Evolutionary conservation across 345 rosid genomes (phyloP).

Genomic region (Eucalyptus curtisii): DNA sequence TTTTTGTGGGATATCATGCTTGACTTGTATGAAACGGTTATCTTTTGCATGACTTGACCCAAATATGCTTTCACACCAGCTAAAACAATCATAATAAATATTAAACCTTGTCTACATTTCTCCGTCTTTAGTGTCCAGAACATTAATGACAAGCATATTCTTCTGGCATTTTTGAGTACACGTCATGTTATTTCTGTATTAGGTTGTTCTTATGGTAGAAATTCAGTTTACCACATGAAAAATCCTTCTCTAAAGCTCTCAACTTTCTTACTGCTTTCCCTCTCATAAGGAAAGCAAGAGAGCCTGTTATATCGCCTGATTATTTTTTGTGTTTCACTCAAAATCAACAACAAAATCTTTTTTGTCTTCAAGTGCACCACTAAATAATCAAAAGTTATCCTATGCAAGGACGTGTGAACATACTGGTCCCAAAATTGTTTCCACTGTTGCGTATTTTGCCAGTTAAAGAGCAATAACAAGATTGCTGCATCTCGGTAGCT

Average conservation of each 20-base stretch:
- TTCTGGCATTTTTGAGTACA: neutral
- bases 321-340: neutral
- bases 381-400: neutral
- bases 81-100: neutral
- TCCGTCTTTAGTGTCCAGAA: rapidly evolving
- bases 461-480: neutral
- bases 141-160: neutral
- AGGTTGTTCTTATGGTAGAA: neutral
- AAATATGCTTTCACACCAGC: neutral
- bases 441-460: neutral
- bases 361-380: neutral
- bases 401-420: neutral
- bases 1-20: neutral
- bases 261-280: neutral
- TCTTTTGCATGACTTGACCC: neutral
- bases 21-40: neutral
- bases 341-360: neutral
- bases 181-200: neutral
- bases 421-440: neutral
- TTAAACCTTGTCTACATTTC: neutral
- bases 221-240: neutral
- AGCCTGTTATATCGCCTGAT: neutral
- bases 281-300: neutral
- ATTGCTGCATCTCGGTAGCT: neutral
- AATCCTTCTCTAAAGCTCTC: neutral